A percentile compares a stretch with the other conserved stretches of the same genome.
These are phyloP conservation scores for Colletotrichum camelliae DNA, from an alignment of 2,329 filamentous ascomycete genomes.

Conservation along the genomic window DNA sequence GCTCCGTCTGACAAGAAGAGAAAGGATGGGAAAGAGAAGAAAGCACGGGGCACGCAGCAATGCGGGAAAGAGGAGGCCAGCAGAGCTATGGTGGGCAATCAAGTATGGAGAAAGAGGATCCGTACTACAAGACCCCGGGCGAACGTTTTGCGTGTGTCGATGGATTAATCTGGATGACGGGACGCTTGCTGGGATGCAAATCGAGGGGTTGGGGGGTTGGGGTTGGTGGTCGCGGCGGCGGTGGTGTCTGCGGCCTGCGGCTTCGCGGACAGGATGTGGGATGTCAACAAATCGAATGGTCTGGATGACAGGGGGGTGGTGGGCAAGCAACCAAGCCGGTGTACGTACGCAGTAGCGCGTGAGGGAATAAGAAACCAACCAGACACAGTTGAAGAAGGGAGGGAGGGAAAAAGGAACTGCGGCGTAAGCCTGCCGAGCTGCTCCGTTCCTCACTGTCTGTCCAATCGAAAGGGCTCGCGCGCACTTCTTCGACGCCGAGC, in stretches of 20 bases:
- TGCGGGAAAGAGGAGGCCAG: conserved; percentile 17
- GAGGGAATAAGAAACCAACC: neutral
- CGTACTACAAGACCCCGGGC: neutral
- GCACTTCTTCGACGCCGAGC: neutral
- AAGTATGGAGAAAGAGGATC: conserved; percentile 12
- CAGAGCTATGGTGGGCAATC: neutral
- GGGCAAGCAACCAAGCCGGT: neutral
- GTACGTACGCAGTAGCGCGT: neutral
- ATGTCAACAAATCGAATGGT: conserved; percentile 20
- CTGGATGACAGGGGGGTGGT: conserved; percentile 2
- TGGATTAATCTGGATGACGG: conserved; percentile 10
- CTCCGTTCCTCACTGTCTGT: neutral
- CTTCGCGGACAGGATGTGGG: neutral
- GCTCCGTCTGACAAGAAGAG: neutral
- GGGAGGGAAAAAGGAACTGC: neutral
- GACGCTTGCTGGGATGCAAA: neutral
- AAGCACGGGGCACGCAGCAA: conserved; percentile 15
- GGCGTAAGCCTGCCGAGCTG: neutral
- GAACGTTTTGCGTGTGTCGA: neutral
- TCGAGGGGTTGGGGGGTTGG: conserved; percentile 12
- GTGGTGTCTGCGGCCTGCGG: neutral
- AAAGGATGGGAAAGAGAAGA: neutral
- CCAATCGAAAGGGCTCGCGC: neutral
- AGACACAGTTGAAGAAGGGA: neutral
- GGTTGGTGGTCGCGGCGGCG: neutral